Percentiles rank a stretch among this genome's conserved stretches.
These are phyloP conservation scores for Brassica cretica DNA, from an alignment of 345 rosid species.

Conservation along the genomic window DNA sequence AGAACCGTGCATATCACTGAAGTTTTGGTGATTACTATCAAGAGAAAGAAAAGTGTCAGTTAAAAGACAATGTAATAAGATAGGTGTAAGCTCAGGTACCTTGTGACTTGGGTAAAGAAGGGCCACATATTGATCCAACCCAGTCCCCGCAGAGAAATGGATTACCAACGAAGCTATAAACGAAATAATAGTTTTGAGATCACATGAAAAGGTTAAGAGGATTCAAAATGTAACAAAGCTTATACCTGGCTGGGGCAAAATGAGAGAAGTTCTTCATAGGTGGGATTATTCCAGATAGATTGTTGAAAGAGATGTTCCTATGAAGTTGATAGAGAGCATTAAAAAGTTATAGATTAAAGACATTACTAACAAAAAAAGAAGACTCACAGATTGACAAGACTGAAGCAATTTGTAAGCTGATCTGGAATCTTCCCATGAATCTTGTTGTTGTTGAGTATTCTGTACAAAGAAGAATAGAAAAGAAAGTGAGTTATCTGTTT, in stretches of 20 bases:
- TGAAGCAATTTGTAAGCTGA: constrained; percentile 81
- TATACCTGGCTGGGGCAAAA: constrained; percentile 67
- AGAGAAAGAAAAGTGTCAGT: neutral
- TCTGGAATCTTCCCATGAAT: constrained; percentile 80
- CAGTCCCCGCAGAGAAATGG: constrained; percentile 80
- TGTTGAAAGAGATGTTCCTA: constrained; percentile 89
- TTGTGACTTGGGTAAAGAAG: constrained; percentile 49
- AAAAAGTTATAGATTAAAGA: neutral
- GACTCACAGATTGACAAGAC: constrained; percentile 62
- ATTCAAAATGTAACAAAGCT: neutral
- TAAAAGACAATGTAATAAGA: neutral
- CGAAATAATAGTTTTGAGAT: neutral
- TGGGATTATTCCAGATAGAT: constrained; percentile 79
- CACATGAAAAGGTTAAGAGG: neutral
- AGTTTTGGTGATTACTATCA: constrained; percentile 61
- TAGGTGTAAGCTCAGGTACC: constrained; percentile 40
- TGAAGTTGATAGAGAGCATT: neutral
- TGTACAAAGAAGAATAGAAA: constrained; percentile 20
- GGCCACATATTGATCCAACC: constrained; percentile 78
- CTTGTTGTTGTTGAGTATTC: constrained; percentile 73
- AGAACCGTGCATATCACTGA: constrained; percentile 61
- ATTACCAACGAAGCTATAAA: constrained; percentile 71
- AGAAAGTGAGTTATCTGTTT: neutral
- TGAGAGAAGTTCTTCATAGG: constrained; percentile 61
- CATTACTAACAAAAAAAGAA: neutral